phyloP scores from a whole-genome alignment of 441 rosid genomes.

The Syzygium malaccense region DNA sequence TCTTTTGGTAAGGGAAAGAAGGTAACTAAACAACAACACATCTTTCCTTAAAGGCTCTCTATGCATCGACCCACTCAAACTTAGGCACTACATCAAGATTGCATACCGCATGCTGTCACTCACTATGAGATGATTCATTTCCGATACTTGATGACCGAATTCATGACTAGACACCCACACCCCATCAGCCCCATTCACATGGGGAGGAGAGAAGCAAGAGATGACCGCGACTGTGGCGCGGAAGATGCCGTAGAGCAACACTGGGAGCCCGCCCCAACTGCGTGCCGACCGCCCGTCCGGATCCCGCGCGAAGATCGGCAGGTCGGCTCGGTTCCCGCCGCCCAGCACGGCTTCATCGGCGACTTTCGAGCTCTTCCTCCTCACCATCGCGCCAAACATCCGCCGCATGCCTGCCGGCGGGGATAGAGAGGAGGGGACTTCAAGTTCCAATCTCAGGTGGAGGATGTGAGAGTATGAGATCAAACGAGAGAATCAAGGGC shows the following conservation, averaged over 20 bases:
- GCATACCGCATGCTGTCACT: conserved; percentile 93
- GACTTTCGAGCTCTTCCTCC: neutral
- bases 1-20: neutral
- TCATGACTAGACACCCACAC: conserved; percentile 65
- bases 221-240: neutral
- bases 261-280: neutral
- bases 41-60: neutral
- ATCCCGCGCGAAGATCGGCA: neutral
- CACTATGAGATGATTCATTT: conserved; percentile 83
- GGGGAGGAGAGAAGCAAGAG: neutral
- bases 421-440: neutral
- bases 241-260: neutral
- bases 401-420: neutral
- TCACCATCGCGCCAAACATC: neutral
- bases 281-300: neutral
- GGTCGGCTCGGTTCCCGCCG: neutral
- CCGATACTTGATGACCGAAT: conserved; percentile 47
- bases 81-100: conserved; percentile 53
- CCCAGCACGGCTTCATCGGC: neutral
- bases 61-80: neutral
- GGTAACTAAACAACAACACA: neutral
- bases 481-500: neutral
- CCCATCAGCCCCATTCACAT: neutral
- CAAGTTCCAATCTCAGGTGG: neutral
- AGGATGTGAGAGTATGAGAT: neutral